A percentile compares a stretch with the other conserved stretches of the same genome.
Evolutionary conservation across 768 basidiomycete genomes (phyloP).

Genomic region (Psilocybe sp.): DNA sequence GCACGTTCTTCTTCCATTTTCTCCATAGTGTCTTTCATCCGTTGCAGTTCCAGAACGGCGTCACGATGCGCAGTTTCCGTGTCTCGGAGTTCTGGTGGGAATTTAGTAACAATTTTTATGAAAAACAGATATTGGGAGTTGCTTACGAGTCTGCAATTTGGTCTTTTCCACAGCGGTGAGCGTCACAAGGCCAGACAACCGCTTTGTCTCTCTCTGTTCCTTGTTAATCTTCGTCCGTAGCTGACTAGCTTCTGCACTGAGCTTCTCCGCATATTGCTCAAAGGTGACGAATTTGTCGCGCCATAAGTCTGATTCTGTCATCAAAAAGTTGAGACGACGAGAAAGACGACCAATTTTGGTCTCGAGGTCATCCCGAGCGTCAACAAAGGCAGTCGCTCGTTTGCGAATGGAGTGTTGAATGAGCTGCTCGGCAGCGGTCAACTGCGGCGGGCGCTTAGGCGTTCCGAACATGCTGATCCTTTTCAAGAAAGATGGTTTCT

Average conservation of each 20-base stretch:
- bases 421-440: constrained; percentile 79
- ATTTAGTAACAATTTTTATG: constrained; percentile 5
- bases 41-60: constrained; percentile 76
- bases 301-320: constrained; percentile 90
- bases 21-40: constrained; percentile 84
- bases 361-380: constrained; percentile 90
- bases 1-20: constrained; percentile 84
- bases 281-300: constrained; percentile 92
- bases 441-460: constrained; percentile 65
- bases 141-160: constrained; percentile 77
- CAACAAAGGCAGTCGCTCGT: constrained; percentile 92
- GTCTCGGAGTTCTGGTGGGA: constrained; percentile 63
- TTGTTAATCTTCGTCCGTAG: constrained; percentile 85
- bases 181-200: constrained; percentile 76
- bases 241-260: constrained; percentile 83
- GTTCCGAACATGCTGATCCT: constrained; percentile 76
- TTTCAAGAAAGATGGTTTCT: constrained; percentile 85
- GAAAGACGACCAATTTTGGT: constrained; percentile 89
- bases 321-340: constrained; percentile 83
- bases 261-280: constrained; percentile 89
- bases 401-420: constrained; percentile 88
- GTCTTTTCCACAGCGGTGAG: constrained; percentile 76
- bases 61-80: constrained; percentile 82
- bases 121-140: not conserved
- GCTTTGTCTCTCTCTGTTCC: constrained; percentile 86